A percentile compares a stretch with the other conserved stretches of the same genome.
Evolutionary conservation across 768 basidiomycete genomes (phyloP).

Genomic region (Phylloporus sp.): DNA sequence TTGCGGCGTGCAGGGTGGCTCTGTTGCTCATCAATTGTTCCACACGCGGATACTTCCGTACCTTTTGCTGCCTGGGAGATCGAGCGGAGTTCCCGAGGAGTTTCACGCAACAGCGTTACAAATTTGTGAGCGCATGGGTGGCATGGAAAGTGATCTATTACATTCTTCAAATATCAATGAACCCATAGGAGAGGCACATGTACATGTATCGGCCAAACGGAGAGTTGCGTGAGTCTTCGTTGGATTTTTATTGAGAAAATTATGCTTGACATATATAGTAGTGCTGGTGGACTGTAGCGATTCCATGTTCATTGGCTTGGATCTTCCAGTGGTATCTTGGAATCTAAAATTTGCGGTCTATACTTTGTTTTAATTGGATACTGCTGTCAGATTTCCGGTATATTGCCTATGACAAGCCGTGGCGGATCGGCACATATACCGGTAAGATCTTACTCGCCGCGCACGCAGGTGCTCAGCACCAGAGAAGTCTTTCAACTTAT

Average conservation of each 20-base stretch:
- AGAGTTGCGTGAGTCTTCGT: slow-evolving; percentile 23
- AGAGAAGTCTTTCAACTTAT: background rate
- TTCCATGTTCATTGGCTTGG: slow-evolving; percentile 1
- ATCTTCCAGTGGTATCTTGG: slow-evolving; percentile 5
- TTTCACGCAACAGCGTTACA: slow-evolving; percentile 23
- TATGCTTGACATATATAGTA: slow-evolving; percentile 5
- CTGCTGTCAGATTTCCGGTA: background rate
- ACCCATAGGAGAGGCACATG: slow-evolving; percentile 4
- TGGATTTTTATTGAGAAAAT: background rate
- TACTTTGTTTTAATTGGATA: slow-evolving; percentile 8
- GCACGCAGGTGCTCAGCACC: background rate
- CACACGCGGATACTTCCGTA: slow-evolving; percentile 35
- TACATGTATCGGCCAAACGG: slow-evolving; percentile 11
- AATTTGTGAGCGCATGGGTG: slow-evolving; percentile 32
- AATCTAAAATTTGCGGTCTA: slow-evolving; percentile 9
- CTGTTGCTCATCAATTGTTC: slow-evolving; percentile 31
- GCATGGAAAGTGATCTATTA: slow-evolving; percentile 22
- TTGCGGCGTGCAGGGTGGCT: slow-evolving; percentile 25
- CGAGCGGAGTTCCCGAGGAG: slow-evolving; percentile 29
- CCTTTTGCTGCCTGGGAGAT: slow-evolving; percentile 25
- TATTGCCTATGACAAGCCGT: background rate
- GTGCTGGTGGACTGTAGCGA: slow-evolving; percentile 15
- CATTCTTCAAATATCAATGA: background rate
- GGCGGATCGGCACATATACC: background rate
- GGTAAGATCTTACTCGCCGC: background rate